Evolutionary conservation across 73 alveolate genomes (phyloP).

Genomic region (Paramecium sonneborni): DNA sequence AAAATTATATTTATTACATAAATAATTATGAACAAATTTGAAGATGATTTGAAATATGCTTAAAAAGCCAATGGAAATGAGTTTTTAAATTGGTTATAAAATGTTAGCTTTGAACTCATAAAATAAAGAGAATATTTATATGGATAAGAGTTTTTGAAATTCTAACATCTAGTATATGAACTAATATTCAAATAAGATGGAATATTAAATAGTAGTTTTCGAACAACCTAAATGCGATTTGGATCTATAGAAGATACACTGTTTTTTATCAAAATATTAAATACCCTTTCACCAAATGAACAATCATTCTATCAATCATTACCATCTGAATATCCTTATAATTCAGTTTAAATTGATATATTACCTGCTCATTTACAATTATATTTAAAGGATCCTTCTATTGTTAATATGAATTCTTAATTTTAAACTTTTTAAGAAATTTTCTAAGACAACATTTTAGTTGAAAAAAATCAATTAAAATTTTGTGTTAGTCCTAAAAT

Average conservation of each 20-base stretch:
- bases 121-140: neutral
- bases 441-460: neutral
- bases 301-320: neutral
- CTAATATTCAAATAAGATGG: constrained; percentile 2
- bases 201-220: neutral
- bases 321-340: constrained; percentile 4
- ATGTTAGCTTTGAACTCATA: neutral
- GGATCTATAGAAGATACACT: neutral
- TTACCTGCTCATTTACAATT: constrained; percentile 14
- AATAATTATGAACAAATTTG: constrained; percentile 24
- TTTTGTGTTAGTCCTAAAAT: constrained; percentile 10
- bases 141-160: neutral
- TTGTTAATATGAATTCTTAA: neutral
- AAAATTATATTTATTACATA: neutral
- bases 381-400: neutral
- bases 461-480: neutral
- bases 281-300: neutral
- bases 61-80: neutral
- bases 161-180: neutral
- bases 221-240: neutral
- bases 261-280: neutral
- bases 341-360: neutral
- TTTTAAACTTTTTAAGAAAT: neutral
- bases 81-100: neutral
- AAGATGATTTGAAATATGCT: constrained; percentile 16